A percentile compares a stretch with the other conserved stretches of the same genome.
phyloP scores from a whole-genome alignment of 2,329 filamentous ascomycete species.

The Talaromyces sp. region DNA sequence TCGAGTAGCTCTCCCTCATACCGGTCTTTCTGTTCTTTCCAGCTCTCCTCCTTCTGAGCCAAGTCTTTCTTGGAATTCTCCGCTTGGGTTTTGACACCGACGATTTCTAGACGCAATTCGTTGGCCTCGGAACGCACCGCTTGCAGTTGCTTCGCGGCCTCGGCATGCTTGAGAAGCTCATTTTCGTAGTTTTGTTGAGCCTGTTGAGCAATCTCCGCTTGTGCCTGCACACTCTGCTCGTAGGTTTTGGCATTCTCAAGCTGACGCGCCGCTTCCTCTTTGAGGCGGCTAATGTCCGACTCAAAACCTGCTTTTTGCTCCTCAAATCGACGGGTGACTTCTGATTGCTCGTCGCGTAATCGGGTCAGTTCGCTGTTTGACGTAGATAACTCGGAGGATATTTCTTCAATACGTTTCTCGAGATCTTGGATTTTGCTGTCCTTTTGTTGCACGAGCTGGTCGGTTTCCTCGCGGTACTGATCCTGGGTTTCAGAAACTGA shows the following conservation, averaged over 20 bases:
- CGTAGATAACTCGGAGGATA: slow-evolving; percentile 72
- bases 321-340: slow-evolving; percentile 64
- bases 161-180: slow-evolving; percentile 90
- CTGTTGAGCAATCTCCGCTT: slow-evolving; percentile 87
- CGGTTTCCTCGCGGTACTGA: slow-evolving; percentile 81
- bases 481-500: slow-evolving; percentile 75
- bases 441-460: slow-evolving; percentile 68
- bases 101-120: slow-evolving; percentile 71
- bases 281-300: slow-evolving; percentile 71
- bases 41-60: slow-evolving; percentile 76
- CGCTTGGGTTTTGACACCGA: slow-evolving; percentile 70
- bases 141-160: slow-evolving; percentile 83
- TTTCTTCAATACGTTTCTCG: slow-evolving; percentile 74
- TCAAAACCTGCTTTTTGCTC: slow-evolving; percentile 79
- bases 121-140: slow-evolving; percentile 74
- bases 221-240: slow-evolving; percentile 84
- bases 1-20: slow-evolving; percentile 82
- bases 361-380: slow-evolving; percentile 78
- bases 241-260: slow-evolving; percentile 75
- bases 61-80: slow-evolving; percentile 79
- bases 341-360: slow-evolving; percentile 73
- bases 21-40: slow-evolving; percentile 73
- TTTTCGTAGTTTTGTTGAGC: slow-evolving; percentile 94
- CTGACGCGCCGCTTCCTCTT: slow-evolving; percentile 76
- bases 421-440: slow-evolving; percentile 74